Percentiles rank a stretch among this genome's conserved stretches.
Conservation (phyloP, 148 eudicot genomes). For the Gaultheria prostrata region DNA sequence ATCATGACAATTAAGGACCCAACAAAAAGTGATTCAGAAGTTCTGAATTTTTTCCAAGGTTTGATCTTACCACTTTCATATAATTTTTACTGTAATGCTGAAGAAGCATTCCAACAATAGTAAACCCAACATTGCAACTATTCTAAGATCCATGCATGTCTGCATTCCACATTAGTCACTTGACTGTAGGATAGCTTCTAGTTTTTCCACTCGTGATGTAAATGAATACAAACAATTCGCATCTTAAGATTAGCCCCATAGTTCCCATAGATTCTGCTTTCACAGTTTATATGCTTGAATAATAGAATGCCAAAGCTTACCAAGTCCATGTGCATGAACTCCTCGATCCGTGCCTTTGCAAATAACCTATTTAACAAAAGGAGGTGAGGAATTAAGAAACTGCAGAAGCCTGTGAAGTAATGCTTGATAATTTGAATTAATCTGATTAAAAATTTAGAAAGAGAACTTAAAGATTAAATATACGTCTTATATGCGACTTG, state of each 20-base stretch:
- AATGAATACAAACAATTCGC: neutral
- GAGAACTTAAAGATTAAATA: conserved; percentile 12
- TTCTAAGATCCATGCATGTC: neutral
- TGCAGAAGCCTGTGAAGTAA: neutral
- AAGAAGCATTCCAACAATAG: neutral
- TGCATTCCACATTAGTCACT: neutral
- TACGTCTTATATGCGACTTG: conserved; percentile 63
- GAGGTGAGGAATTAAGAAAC: neutral
- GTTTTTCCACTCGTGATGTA: neutral
- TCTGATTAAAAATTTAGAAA: neutral
- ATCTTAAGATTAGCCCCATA: neutral
- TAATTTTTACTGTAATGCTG: neutral
- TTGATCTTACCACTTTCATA: neutral
- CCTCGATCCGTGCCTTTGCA: conserved; percentile 37
- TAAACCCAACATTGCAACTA: neutral
- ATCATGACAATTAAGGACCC: neutral
- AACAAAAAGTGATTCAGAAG: neutral
- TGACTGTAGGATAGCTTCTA: neutral
- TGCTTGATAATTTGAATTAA: neutral
- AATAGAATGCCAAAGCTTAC: conserved; percentile 29
- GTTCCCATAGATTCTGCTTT: neutral
- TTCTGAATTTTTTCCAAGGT: neutral
- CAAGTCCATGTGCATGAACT: conserved; percentile 66
- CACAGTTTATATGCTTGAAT: neutral
- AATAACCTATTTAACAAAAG: conserved; percentile 41